Percentiles rank a stretch among this genome's conserved stretches.
These are phyloP conservation scores for Puccinia horiana DNA, from an alignment of 1,284 basidiomycete genomes.

Conservation along the genomic window DNA sequence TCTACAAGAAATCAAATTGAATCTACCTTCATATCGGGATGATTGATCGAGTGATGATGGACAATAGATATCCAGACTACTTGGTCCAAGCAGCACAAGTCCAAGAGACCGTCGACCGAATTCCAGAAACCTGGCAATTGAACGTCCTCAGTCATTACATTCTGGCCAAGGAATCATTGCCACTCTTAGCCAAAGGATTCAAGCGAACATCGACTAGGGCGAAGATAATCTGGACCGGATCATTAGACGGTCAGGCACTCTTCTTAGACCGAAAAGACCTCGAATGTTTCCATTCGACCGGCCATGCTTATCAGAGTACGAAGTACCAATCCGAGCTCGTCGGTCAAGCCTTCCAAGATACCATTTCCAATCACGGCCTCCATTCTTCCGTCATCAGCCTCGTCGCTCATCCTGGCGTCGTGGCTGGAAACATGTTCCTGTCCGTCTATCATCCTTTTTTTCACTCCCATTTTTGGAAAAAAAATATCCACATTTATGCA, in stretches of 20 bases:
- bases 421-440: slow-evolving; percentile 57
- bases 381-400: slow-evolving; percentile 50
- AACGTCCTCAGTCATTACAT: slow-evolving; percentile 48
- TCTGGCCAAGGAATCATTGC: slow-evolving; percentile 22
- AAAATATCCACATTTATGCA: too few relatives aligned
- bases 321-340: slow-evolving; percentile 59
- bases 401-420: slow-evolving; percentile 58
- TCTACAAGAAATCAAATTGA: not conserved
- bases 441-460: not conserved
- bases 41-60: not conserved
- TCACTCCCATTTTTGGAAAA: not conserved
- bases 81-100: slow-evolving; percentile 20
- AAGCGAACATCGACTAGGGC: slow-evolving; percentile 49
- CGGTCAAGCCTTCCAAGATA: slow-evolving; percentile 56
- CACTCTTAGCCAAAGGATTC: slow-evolving; percentile 16
- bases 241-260: slow-evolving; percentile 56
- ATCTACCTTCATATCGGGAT: not conserved
- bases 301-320: slow-evolving; percentile 57
- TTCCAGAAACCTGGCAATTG: slow-evolving; percentile 44
- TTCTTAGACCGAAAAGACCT: slow-evolving; percentile 56
- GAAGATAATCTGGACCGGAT: slow-evolving; percentile 58
- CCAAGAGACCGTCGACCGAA: slow-evolving; percentile 23
- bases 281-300: slow-evolving; percentile 54
- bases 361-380: slow-evolving; percentile 46
- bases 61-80: slow-evolving; percentile 48